Evolutionary conservation across 2,329 filamentous ascomycete species (phyloP), one percentile per base, ranked within the genome.

Genomic region (Diplodia mutila): DNA sequence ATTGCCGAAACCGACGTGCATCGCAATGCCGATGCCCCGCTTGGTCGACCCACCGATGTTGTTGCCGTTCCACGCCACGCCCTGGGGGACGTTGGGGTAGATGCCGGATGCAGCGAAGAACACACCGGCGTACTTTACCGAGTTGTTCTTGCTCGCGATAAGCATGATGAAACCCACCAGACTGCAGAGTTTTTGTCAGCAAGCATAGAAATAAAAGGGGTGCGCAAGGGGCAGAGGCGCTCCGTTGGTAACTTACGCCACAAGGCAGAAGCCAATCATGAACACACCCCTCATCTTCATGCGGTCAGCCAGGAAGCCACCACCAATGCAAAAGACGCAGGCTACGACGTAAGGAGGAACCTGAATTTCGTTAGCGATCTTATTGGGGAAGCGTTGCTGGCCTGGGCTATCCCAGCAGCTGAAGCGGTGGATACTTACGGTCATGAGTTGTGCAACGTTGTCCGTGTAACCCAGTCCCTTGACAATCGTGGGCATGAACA

Each of bases 361-460:
- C 59, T 63, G 11, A 18, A 11, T 18, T 32, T 48, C 25, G 29
- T 63, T 34, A 63, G 59, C 39, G 32, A 21, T n/a, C 16, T 59
- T 27, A 8, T 51, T 25, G 39, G 3, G 42, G 42, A n/a, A 48
- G 42, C 42, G 7, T n/a, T 21, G 18, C 21, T 16, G 42, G 42
- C 16, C 18, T 48, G 32, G 21, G 9, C 34, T 57, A 23, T 23
- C 21, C 12, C 55, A 12, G 18, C 37, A 46, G 12, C 55, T n/a
- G 8, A 29, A 27, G 25, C 25, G 16, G 6, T 9, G 18, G 34
- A 8, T 32, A 23, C 49, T 18, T 55, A 65, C 85, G 0, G 88
- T 90, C 64, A 91, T 80, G 11, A 90, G 83, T 4, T 91, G 83
- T 0, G 89, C 87, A 32, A 82, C 78, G 59, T 89, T 86, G 18